phyloP scores from a whole-genome alignment of 1,284 basidiomycete genomes.

The Phellinidium pouzarii region DNA sequence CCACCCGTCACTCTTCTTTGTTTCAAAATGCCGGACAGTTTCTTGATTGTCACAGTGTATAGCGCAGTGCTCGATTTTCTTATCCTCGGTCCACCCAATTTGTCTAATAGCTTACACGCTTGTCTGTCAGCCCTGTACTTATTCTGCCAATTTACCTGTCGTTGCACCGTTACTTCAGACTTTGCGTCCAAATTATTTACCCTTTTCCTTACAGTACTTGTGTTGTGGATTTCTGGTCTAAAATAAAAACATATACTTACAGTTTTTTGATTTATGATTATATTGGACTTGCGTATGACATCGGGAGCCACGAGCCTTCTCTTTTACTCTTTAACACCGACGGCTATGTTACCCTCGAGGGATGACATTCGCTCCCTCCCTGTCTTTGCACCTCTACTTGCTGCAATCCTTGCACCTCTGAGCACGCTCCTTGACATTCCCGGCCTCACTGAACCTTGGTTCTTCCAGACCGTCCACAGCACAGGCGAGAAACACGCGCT shows the following conservation, averaged over 20 bases:
- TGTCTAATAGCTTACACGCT: slow-evolving; percentile 19
- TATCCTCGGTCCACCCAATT: slow-evolving; percentile 15
- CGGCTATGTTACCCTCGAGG: slow-evolving; percentile 7
- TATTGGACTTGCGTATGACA: too few species aligned
- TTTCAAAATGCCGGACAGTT: slow-evolving; percentile 12
- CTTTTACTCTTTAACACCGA: background rate
- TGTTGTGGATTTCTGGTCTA: slow-evolving; percentile 13
- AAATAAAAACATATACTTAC: slow-evolving; percentile 3
- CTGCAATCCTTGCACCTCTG: slow-evolving; percentile 34
- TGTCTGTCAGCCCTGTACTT: slow-evolving; percentile 16
- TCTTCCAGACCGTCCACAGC: slow-evolving; percentile 27
- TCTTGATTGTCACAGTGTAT: slow-evolving; percentile 18
- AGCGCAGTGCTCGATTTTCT: slow-evolving; percentile 16
- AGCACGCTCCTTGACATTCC: slow-evolving; percentile 37
- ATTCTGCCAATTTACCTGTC: slow-evolving; percentile 6
- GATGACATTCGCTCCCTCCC: slow-evolving; percentile 12
- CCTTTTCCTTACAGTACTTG: slow-evolving; percentile 7
- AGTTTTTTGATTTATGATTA: background rate
- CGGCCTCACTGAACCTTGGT: slow-evolving; percentile 25
- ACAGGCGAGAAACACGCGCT: slow-evolving; percentile 22
- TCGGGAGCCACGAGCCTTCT: background rate
- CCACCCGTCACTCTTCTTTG: slow-evolving; percentile 10
- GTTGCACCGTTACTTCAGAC: background rate
- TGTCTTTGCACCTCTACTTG: slow-evolving; percentile 28
- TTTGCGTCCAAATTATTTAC: background rate